phyloP scores from a whole-genome alignment of 179 eudicot genomes.

The Actinidia chinensis region DNA sequence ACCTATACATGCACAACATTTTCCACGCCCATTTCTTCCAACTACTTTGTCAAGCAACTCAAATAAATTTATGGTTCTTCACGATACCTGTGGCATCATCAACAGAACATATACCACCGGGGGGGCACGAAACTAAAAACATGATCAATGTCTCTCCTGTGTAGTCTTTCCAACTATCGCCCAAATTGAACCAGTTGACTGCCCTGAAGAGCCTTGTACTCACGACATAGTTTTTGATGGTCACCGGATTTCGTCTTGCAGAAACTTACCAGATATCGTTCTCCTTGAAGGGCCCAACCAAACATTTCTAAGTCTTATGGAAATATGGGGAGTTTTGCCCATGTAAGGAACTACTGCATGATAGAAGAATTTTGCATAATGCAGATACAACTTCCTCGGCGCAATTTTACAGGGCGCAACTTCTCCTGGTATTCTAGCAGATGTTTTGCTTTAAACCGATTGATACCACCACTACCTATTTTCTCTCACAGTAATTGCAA shows the following conservation, averaged over 20 bases:
- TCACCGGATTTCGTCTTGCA: constrained; percentile 72
- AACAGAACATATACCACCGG: constrained; percentile 78
- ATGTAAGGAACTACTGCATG: constrained; percentile 79
- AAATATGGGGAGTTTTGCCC: constrained; percentile 73
- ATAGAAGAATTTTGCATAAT: constrained; percentile 82
- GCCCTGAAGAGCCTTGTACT: constrained; percentile 84
- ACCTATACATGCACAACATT: constrained; percentile 79
- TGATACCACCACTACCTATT: constrained; percentile 97
- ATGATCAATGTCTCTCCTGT: constrained; percentile 60
- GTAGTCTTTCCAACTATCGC: constrained; percentile 91
- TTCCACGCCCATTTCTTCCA: constrained; percentile 89
- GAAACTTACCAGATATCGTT: constrained; percentile 59
- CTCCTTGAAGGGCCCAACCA: constrained; percentile 65
- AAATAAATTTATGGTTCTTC: constrained; percentile 65
- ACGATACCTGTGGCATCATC: constrained; percentile 72
- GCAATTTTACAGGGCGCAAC: constrained; percentile 96
- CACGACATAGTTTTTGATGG: constrained; percentile 61
- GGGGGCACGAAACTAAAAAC: constrained; percentile 84
- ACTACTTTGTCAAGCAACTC: constrained; percentile 81
- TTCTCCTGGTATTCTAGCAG: constrained; percentile 96
- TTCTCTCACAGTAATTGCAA: constrained; percentile 94
- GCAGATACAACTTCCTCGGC: constrained; percentile 87
- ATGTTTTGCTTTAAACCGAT: constrained; percentile 95
- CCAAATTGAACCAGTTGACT: constrained; percentile 84
- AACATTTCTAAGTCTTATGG: constrained; percentile 84